phyloP scores from a whole-genome alignment of 2,329 filamentous ascomycete species.

The Fusarium sp. region DNA sequence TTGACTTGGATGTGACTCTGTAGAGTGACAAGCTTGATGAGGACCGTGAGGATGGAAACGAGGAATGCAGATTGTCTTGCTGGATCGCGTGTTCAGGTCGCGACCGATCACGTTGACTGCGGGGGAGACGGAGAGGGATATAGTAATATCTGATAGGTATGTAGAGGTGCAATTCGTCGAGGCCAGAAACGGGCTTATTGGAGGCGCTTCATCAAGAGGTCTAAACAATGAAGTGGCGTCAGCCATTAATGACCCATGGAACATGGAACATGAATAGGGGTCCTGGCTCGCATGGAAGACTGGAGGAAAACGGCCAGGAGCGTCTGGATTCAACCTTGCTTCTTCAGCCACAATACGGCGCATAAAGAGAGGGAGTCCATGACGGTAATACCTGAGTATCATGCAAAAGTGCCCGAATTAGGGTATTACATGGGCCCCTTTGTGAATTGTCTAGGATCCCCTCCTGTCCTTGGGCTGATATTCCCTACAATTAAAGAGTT shows the following conservation, averaged over 20 bases:
- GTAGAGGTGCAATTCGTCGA: neutral
- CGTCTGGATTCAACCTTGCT: neutral
- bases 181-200: slow-evolving; percentile 14
- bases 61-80: slow-evolving; percentile 35
- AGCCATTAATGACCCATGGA: slow-evolving; percentile 14
- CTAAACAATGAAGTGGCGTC: slow-evolving; percentile 32
- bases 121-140: slow-evolving; percentile 23
- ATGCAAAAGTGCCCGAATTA: neutral
- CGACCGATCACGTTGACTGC: slow-evolving; percentile 19
- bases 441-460: neutral
- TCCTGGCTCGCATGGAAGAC: neutral
- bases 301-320: neutral
- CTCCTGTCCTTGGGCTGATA: neutral
- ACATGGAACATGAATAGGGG: neutral
- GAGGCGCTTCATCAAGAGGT: slow-evolving; percentile 12
- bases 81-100: slow-evolving; percentile 26
- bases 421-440: neutral
- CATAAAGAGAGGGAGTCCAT: neutral
- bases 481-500: neutral
- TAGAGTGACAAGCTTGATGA: neutral
- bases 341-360: neutral
- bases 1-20: slow-evolving; percentile 4
- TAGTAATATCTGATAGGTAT: slow-evolving; percentile 17
- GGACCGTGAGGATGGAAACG: neutral
- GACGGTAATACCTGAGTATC: slow-evolving; percentile 6